phyloP scores from a whole-genome alignment of 176 grass and related monocot genomes.

The Hsuehochloa calcarea region DNA sequence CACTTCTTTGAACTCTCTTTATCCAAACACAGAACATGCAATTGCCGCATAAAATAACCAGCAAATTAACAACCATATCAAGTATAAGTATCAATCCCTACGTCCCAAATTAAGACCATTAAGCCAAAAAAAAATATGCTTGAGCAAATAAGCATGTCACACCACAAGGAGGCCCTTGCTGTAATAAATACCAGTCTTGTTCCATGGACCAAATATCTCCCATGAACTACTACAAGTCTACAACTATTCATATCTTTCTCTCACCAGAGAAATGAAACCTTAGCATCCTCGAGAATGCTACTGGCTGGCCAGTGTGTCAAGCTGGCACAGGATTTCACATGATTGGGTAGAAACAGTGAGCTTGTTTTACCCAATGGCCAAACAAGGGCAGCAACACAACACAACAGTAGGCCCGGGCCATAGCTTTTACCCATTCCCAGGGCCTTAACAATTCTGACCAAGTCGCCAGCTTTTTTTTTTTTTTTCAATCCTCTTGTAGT shows the following conservation, averaged over 20 bases:
- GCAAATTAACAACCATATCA: neutral
- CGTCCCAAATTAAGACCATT: slow-evolving; percentile 11
- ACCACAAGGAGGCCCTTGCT: neutral
- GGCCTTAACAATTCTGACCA: slow-evolving; percentile 34
- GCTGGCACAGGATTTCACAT: slow-evolving; percentile 55
- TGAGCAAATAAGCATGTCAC: neutral
- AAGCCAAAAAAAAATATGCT: neutral
- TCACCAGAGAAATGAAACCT: slow-evolving; percentile 48
- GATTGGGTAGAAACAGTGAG: slow-evolving; percentile 37
- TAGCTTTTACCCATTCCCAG: slow-evolving; percentile 30
- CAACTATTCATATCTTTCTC: neutral
- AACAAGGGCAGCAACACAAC: slow-evolving; percentile 14
- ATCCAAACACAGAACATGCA: neutral
- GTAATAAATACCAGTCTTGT: too few species aligned
- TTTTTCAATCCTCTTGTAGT: slow-evolving; percentile 32
- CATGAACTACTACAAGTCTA: neutral
- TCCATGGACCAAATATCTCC: neutral
- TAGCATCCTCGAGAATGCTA: slow-evolving; percentile 55
- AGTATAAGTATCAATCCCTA: neutral
- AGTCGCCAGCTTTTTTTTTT: slow-evolving; percentile 38
- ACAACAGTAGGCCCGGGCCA: neutral
- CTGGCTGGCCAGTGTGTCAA: slow-evolving; percentile 6
- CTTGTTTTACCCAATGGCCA: slow-evolving; percentile 36
- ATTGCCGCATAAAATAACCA: slow-evolving; percentile 28
- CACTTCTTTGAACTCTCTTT: neutral